Evolutionary conservation across 192 early-diverging fungal genomes (phyloP).

Genomic region (Kickxella alabastrina): DNA sequence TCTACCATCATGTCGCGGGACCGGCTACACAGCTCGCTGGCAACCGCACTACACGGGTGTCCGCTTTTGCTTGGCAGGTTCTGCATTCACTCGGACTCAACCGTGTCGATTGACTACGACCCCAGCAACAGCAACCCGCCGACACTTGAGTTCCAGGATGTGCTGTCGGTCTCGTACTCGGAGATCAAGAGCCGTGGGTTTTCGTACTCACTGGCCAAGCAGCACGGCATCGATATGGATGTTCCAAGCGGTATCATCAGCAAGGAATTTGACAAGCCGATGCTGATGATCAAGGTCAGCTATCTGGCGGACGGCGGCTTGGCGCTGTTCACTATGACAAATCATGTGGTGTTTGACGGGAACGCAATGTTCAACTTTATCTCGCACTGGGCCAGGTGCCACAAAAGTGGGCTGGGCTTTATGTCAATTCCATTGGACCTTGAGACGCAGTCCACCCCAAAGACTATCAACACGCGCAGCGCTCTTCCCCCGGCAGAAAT

Average conservation of each 20-base stretch:
- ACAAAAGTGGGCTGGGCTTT: not conserved
- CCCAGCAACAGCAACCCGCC: slow-evolving; percentile 18
- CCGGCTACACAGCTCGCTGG: slow-evolving; percentile 6
- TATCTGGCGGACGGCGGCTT: slow-evolving; percentile 35
- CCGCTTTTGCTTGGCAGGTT: slow-evolving; percentile 27
- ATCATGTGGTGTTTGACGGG: slow-evolving; percentile 47
- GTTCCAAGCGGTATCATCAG: slow-evolving; percentile 30
- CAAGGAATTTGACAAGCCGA: slow-evolving; percentile 7
- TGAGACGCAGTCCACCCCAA: slow-evolving; percentile 1
- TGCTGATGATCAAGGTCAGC: slow-evolving; percentile 42
- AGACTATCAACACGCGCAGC: slow-evolving; percentile 1
- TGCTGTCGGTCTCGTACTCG: slow-evolving; percentile 2
- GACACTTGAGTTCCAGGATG: slow-evolving; percentile 21
- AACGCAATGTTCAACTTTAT: slow-evolving; percentile 43
- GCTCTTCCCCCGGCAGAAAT: slow-evolving; percentile 17
- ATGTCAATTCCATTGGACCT: slow-evolving; percentile 14
- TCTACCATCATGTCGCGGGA: slow-evolving; percentile 4
- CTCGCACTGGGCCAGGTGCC: slow-evolving; percentile 37
- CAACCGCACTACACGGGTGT: slow-evolving; percentile 21
- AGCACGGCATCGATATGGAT: slow-evolving; percentile 13
- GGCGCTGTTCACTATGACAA: slow-evolving; percentile 28
- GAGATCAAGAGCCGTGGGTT: slow-evolving; percentile 12
- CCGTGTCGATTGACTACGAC: slow-evolving; percentile 19
- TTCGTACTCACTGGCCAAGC: slow-evolving; percentile 17
- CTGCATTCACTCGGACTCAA: slow-evolving; percentile 13